Conservation (phyloP, 2,329 filamentous ascomycete species). For the Celoporthe dispersa region DNA sequence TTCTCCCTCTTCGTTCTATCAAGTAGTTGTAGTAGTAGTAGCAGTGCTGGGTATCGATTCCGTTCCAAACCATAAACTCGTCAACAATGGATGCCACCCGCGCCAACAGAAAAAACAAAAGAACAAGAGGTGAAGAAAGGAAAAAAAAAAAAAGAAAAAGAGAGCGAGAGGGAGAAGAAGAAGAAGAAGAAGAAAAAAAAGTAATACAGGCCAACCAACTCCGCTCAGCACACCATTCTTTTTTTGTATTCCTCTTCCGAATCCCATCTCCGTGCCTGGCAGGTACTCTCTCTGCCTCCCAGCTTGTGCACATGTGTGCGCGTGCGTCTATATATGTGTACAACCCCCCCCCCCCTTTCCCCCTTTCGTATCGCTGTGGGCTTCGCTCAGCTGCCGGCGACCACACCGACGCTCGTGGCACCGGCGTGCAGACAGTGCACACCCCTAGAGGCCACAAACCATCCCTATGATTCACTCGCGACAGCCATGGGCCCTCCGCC, state of each 20-base stretch:
- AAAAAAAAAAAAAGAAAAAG: background rate
- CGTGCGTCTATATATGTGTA: background rate
- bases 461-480: conserved; percentile 47
- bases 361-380: background rate
- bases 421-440: background rate
- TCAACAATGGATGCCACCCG: conserved; percentile 21
- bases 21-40: background rate
- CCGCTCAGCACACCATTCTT: background rate
- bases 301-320: background rate
- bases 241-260: no score
- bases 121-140: background rate
- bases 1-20: conserved; percentile 22
- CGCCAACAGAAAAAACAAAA: background rate
- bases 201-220: background rate
- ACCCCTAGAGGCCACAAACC: conserved; percentile 4
- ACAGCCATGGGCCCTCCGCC: conserved; percentile 62
- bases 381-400: background rate
- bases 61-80: conserved; percentile 29
- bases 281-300: background rate
- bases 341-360: background rate
- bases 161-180: background rate
- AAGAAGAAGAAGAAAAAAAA: background rate
- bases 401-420: background rate
- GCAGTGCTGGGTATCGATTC: conserved; percentile 30
- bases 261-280: background rate